phyloP scores from a whole-genome alignment of 306 rosid species.

The Medicago truncatula region MtrunA17r5.0-ANR NC_053045.1:45288001-45288500 shows the following conservation, averaged over 20 bases:
- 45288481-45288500: conserved; percentile 85
- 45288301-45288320: conserved; percentile 10
- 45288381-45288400: conserved; percentile 71
- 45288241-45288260: conserved; percentile 16
- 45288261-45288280: background rate
- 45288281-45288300: conserved; percentile 28
- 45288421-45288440: conserved; percentile 74
- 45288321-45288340: conserved; percentile 46
- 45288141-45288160: background rate
- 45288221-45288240: conserved; percentile 70
- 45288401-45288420: conserved; percentile 95
- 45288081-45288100: background rate
- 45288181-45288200: conserved; percentile 20
- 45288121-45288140: background rate
- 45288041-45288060: background rate
- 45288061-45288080: background rate
- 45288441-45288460: conserved; percentile 82
- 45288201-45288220: conserved; percentile 44
- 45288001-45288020: no score
- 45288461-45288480: conserved; percentile 55
- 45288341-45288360: background rate
- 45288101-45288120: background rate
- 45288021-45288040: no score
- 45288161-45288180: conserved; percentile 34
- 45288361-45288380: conserved; percentile 65